Percentiles rank a stretch among this genome's conserved stretches.
phyloP scores from a whole-genome alignment of 306 rosid genomes.

The Prinsepia uniflora region DNA sequence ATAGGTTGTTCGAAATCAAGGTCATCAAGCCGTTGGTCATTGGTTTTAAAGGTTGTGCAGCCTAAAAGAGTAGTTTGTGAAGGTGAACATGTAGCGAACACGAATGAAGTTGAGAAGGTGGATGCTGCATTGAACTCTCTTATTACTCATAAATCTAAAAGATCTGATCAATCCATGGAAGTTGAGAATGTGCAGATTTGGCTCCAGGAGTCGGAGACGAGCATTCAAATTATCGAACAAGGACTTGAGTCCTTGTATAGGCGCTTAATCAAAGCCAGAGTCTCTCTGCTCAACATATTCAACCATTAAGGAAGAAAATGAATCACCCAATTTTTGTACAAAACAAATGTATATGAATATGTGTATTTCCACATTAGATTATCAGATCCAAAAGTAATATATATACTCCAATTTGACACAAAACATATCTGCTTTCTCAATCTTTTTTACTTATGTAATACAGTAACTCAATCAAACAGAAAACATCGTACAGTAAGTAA shows the following conservation, averaged over 20 bases:
- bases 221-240: constrained; percentile 21
- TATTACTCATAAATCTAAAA: neutral
- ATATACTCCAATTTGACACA: neutral
- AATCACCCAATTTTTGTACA: neutral
- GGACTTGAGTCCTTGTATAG: constrained; percentile 24
- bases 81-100: neutral
- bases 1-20: constrained; percentile 15
- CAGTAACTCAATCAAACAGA: neutral
- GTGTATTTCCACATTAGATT: too few species aligned
- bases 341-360: neutral
- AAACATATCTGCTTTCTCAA: neutral
- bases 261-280: constrained; percentile 26
- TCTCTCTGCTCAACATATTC: constrained; percentile 34
- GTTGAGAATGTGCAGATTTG: constrained; percentile 16
- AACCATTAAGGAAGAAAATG: constrained; percentile 19
- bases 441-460: neutral
- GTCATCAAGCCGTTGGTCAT: constrained; percentile 22
- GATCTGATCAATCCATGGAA: neutral
- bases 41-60: constrained; percentile 26
- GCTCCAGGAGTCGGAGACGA: constrained; percentile 15
- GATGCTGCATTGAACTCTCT: constrained; percentile 10
- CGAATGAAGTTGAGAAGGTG: constrained; percentile 18
- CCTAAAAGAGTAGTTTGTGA: constrained; percentile 26
- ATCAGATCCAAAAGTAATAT: neutral
- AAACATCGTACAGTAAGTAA: neutral